phyloP scores from a whole-genome alignment of 2,329 filamentous ascomycete genomes.

The Metarhizium guizhouense region DNA sequence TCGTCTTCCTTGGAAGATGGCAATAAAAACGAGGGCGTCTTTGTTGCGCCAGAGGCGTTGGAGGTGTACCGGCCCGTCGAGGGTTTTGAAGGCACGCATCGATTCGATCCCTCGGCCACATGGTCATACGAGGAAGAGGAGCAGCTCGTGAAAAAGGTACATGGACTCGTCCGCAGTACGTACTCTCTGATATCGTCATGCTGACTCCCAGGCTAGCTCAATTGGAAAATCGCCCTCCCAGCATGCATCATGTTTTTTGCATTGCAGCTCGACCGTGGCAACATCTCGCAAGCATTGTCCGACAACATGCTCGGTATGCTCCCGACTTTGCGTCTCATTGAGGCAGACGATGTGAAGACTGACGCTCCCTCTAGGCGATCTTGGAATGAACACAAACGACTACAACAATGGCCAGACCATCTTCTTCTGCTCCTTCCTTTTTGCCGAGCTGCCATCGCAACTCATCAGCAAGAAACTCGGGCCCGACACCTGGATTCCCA shows the following conservation, averaged over 20 bases:
- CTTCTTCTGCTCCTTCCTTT: constrained; percentile 38
- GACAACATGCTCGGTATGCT: constrained; percentile 25
- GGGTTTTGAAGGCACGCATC: constrained; percentile 47
- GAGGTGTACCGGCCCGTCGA: constrained; percentile 39
- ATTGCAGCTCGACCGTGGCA: constrained; percentile 32
- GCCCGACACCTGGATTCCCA: constrained; percentile 38
- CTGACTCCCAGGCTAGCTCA: constrained; percentile 13
- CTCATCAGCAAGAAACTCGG: constrained; percentile 42
- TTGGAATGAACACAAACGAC: constrained; percentile 19
- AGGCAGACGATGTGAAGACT: too few relatives aligned
- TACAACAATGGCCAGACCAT: constrained; percentile 41
- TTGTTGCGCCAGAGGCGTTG: constrained; percentile 4
- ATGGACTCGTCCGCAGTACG: neutral
- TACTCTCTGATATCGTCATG: neutral
- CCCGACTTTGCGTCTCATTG: too few relatives aligned
- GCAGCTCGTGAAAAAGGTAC: constrained; percentile 41
- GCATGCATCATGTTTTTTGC: constrained; percentile 45
- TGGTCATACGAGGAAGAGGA: constrained; percentile 51
- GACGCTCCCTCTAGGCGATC: neutral
- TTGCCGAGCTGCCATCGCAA: constrained; percentile 45
- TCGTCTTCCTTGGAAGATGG: constrained; percentile 1
- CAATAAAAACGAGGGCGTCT: neutral
- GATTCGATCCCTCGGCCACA: constrained; percentile 46
- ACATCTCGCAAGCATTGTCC: constrained; percentile 24
- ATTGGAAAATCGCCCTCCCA: constrained; percentile 22